Conservation (phyloP, 1,284 basidiomycete genomes). For the Moniliophthora roreri region DNA sequence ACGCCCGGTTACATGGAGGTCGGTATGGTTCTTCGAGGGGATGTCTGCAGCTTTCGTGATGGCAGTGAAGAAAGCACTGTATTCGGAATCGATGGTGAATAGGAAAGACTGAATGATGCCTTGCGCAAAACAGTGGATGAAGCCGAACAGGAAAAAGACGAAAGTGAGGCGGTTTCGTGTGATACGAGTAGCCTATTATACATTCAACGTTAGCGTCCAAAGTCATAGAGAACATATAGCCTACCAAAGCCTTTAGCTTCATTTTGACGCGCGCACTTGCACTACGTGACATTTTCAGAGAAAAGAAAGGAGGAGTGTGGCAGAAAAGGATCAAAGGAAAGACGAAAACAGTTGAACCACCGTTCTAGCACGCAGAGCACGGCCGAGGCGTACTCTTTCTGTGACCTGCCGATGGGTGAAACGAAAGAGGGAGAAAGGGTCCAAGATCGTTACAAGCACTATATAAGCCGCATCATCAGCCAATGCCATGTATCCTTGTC, state of each 20-base stretch:
- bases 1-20: constrained; percentile 32
- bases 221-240: neutral
- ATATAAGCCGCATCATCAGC: neutral
- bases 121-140: constrained; percentile 41
- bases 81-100: constrained; percentile 44
- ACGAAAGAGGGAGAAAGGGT: neutral
- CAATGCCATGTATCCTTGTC: no score
- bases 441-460: neutral
- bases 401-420: neutral
- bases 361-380: constrained; percentile 1
- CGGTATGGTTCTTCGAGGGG: constrained; percentile 37
- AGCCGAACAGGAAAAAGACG: constrained; percentile 48
- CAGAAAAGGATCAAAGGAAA: neutral
- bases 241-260: neutral
- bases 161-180: constrained; percentile 33
- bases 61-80: constrained; percentile 33
- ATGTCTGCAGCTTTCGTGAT: constrained; percentile 40
- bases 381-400: constrained; percentile 1
- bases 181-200: constrained; percentile 10
- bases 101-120: constrained; percentile 51
- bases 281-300: neutral
- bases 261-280: neutral
- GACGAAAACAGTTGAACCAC: neutral
- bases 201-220: neutral
- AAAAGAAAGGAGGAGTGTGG: neutral